Evolutionary conservation across 2,329 filamentous ascomycete species (phyloP).

Genomic region (Coleophoma eucalyptorum): DNA sequence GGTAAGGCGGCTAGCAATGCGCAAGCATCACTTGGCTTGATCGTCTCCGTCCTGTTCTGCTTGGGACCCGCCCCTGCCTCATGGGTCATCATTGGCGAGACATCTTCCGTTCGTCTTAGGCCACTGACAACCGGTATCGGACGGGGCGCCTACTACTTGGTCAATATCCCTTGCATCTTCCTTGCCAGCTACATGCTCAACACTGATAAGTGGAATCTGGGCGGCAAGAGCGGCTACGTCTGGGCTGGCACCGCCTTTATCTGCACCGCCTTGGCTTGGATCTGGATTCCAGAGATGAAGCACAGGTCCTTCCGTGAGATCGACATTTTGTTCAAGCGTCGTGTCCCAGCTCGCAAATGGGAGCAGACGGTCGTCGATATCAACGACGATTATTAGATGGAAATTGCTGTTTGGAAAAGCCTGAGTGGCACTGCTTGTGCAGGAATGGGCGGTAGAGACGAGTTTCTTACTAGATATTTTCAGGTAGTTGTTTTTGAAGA

Average conservation of each 20-base stretch:
- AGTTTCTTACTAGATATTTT: slow-evolving; percentile 11
- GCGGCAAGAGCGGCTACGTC: slow-evolving; percentile 54
- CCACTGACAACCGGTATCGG: slow-evolving; percentile 64
- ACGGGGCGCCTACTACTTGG: slow-evolving; percentile 58
- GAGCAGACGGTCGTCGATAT: slow-evolving; percentile 52
- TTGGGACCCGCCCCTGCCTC: slow-evolving; percentile 60
- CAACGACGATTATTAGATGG: slow-evolving; percentile 56
- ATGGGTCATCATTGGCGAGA: slow-evolving; percentile 66
- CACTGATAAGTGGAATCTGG: slow-evolving; percentile 35
- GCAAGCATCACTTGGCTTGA: slow-evolving; percentile 59
- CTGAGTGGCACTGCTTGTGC: slow-evolving; percentile 13
- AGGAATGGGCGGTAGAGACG: slow-evolving; percentile 6
- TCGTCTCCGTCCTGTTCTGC: slow-evolving; percentile 62
- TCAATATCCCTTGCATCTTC: slow-evolving; percentile 66
- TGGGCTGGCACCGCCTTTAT: slow-evolving; percentile 55
- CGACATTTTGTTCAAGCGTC: slow-evolving; percentile 40
- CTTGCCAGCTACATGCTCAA: slow-evolving; percentile 59
- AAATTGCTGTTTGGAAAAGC: slow-evolving; percentile 15
- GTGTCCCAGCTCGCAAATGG: slow-evolving; percentile 33
- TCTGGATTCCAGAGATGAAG: slow-evolving; percentile 58
- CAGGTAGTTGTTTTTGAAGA: slow-evolving; percentile 1
- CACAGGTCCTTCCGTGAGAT: slow-evolving; percentile 45
- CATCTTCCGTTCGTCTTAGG: slow-evolving; percentile 59
- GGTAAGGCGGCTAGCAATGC: slow-evolving; percentile 41
- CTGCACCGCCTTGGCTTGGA: slow-evolving; percentile 44